Base-by-base conservation (phyloP, 345 rosid genomes). In the Mallotus nudiflorus region DNA sequence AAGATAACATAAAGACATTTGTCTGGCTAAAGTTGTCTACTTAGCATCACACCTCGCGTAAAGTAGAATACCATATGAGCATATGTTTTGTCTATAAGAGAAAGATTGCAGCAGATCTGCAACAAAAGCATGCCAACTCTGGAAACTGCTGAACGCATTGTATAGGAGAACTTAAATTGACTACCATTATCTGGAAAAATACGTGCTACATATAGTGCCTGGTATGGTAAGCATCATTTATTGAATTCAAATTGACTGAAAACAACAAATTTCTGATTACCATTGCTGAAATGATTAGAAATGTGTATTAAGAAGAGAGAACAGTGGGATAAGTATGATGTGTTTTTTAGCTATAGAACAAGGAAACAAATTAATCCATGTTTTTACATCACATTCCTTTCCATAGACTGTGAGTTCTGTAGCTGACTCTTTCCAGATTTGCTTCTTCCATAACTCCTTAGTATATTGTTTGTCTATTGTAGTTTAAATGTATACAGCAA, bases 401-500 rank as follows among this genome's bases (percentile, higher is more conserved):
- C 61, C 48, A 78, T 1, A 56, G 83, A 78, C 24, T 68, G 60
- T 40, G 76, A 77, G 69, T 68, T 88, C 78, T 79, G 81, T 69
- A 82, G 81, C 77, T 86, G 79, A 81, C 81, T 79, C 56, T 78
- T 86, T 65, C 91, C 82, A 20, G 93, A 82, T 79, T 83, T 83
- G 85, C 84, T 87, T 72, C 79, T 78, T 76, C 75, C 78, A 51
- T 78, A 79, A 82, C 76, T 84, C 82, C 86, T 85, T 74, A 18
- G 60, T 16, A 54, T n/a, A 39, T 60, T 61, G 11, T 55, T 48
- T 42, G 31, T 0, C 12, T 27, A 31, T 62, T 62, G 9, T n/a
- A 35, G 52, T 56, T 49, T n/a, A n/a, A 33, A 25, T 44, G 66
- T 69, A 62, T 67, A 45, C 45, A 55, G 35, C 66, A 77, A 64